Evolutionary conservation across 1,284 basidiomycete species (phyloP), one percentile per base, ranked within the genome.

Genomic region (Heliocybe sulcata): DNA sequence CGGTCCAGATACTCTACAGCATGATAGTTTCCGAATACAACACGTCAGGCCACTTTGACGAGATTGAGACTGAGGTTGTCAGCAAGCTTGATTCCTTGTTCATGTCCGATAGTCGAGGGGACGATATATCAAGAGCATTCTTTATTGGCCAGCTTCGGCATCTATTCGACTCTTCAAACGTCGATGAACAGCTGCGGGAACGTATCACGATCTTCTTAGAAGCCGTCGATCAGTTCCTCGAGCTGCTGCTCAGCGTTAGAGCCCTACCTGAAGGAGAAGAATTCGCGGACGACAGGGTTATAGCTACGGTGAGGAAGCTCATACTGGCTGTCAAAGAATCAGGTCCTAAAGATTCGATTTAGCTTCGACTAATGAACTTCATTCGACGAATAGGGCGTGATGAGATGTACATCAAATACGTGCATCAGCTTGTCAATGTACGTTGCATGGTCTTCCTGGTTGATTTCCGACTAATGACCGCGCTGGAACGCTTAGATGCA

Each of bases 21-120:
- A 98, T 98, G 93, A 95, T 98, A 60, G 85, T 97, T 53, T 92
- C 94, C 3, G 94, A 98, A 67, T 91, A 90, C 66, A 83, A 92
- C 51, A 83, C 87, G 57, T 83, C 84, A 12, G 85, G 83, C 22
- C 84, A 90, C 66, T 93, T 94, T 64, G 85, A 90, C 59, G 82
- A 82, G 48, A 94, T 98, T 61, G 92, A 98, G 69, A 90, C 91
- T 61, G 94, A 97, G 69, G 80, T 98, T n/a, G 92, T 98, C 62
- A 94, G 87, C 65, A 91, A 93, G 62, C 76, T 99, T 42, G 95
- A 98, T 67, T 85, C 85, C n/a, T 69, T 95, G 49, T 92, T 94
- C 74, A 91, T 93, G 87, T 88, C 91, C 45, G 90, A 94, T 65
- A 85, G 87, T 70, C 87, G 93, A 71, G 89, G 90, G 27, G 92